Evolutionary conservation across 805 yeast species (phyloP).

Genomic region (Schwanniomyces sp.): DNA sequence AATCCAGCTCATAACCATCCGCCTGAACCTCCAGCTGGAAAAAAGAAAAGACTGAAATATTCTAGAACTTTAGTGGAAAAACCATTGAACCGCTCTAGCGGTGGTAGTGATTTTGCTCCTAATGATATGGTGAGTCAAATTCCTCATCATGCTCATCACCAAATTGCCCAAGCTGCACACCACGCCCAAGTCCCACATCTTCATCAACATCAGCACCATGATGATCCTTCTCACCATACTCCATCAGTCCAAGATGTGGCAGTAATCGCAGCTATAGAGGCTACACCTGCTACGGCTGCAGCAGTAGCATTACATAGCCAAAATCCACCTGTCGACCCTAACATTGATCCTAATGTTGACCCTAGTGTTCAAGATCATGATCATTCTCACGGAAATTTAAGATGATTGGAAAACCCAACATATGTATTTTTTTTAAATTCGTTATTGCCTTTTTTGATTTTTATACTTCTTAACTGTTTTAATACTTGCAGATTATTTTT

Average conservation of each 20-base stretch:
- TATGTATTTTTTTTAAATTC: background rate
- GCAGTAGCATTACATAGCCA: constrained; percentile 28
- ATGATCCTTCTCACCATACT: constrained; percentile 26
- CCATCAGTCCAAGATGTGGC: constrained; percentile 42
- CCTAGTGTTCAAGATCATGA: constrained; percentile 44
- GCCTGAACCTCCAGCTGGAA: constrained; percentile 38
- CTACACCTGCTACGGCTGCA: constrained; percentile 29
- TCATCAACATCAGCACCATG: constrained; percentile 13
- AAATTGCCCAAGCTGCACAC: constrained; percentile 12
- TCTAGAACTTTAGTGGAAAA: constrained; percentile 44
- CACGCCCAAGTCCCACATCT: constrained; percentile 7
- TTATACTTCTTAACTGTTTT: constrained; percentile 3
- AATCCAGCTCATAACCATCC: constrained; percentile 47
- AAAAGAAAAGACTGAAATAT: constrained; percentile 39
- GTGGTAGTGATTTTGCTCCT: constrained; percentile 7
- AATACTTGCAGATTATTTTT: background rate
- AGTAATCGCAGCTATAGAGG: constrained; percentile 43
- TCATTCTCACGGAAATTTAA: constrained; percentile 28
- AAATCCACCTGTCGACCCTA: constrained; percentile 39
- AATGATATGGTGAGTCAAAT: constrained; percentile 8
- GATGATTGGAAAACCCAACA: constrained; percentile 3
- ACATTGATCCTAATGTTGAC: constrained; percentile 45
- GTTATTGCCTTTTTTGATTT: background rate
- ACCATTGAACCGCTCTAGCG: constrained; percentile 31
- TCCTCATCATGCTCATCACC: constrained; percentile 10